Evolutionary conservation across 371 early-diverging fungal genomes (phyloP), one percentile per base, ranked within the genome.

Genomic region (Mortierella sp.): DNA sequence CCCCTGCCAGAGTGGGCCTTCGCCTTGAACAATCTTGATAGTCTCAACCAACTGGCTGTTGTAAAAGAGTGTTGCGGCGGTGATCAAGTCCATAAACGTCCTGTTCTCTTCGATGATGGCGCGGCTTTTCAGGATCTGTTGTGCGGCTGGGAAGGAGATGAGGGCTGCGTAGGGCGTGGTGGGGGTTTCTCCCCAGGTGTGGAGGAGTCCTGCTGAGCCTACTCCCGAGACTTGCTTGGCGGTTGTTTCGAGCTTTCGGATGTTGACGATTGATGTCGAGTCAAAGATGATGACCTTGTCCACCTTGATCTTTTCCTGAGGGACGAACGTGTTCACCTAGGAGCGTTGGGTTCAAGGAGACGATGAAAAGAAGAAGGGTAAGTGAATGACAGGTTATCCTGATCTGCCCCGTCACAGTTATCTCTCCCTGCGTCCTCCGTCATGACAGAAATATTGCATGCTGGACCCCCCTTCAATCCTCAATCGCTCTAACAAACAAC

Each of bases 1-100:
- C 48, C 76, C 74, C 70, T 61, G 77, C 84, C 86, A 86, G 13
- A 73, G 69, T 57, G 64, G 69, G 0, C 73, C 78, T 3, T 73
- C 59, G 14, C 37, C 73, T 46, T 74, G 73, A n/a, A 76, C 70
- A 34, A 81, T 80, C 44, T 81, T 75, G 64, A 88, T 78, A 8
- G 80, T 37, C 64, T 64, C 73, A 9, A 75, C 69, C 14, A 77
- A 46, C 14, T 73, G 83, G 19, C 73, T 79, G 67, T 73, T 86
- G 80, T 89, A 91, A n/a, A 84, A 79, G 34, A 83, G 78, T 50
- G 83, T 83, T 28, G 80, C 80, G 1, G 83, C 88, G 34, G 88
- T 80, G 43, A 89, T 31, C n/a, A 88, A 77, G 40, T 86, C 74
- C 1, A 76, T 57, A 9, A 82, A 81, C 5, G 71, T 44, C 44